Percentiles rank a stretch among this genome's conserved stretches.
phyloP scores from a whole-genome alignment of 2,329 filamentous ascomycete genomes.

The Phialophora chinensis region DNA sequence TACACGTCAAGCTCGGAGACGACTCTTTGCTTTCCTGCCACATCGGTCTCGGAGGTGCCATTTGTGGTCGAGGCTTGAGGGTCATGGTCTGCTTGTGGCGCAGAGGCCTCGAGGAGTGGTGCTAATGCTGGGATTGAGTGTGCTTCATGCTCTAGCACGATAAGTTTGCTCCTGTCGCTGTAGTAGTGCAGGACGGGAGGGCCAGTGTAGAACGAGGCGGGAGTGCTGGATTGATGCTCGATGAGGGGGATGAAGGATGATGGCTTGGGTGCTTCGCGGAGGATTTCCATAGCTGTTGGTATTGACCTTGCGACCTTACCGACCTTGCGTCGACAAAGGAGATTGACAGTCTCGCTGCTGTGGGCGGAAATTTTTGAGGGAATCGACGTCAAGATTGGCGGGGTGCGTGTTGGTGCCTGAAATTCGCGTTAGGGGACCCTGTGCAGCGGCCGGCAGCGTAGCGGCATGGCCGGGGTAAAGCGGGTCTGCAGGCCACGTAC shows the following conservation, averaged over 20 bases:
- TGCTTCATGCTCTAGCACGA: constrained; percentile 51
- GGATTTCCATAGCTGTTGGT: constrained; percentile 49
- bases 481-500: background rate
- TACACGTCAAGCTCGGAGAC: constrained; percentile 52
- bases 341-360: background rate
- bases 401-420: background rate
- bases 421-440: background rate
- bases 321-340: background rate
- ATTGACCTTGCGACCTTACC: background rate
- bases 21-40: constrained; percentile 39
- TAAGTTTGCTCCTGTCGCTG: constrained; percentile 52
- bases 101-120: constrained; percentile 27
- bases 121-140: constrained; percentile 44
- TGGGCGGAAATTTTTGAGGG: constrained; percentile 1
- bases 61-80: constrained; percentile 32
- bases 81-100: constrained; percentile 2
- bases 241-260: constrained; percentile 52
- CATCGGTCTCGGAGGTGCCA: constrained; percentile 29
- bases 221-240: constrained; percentile 56
- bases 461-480: constrained; percentile 8
- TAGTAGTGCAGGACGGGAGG: constrained; percentile 56
- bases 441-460: background rate
- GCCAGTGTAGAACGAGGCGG: constrained; percentile 54
- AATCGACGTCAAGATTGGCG: constrained; percentile 2
- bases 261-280: constrained; percentile 47